Conservation (phyloP, 208 protist genomes). For the Wallacemonas sp. region DNA sequence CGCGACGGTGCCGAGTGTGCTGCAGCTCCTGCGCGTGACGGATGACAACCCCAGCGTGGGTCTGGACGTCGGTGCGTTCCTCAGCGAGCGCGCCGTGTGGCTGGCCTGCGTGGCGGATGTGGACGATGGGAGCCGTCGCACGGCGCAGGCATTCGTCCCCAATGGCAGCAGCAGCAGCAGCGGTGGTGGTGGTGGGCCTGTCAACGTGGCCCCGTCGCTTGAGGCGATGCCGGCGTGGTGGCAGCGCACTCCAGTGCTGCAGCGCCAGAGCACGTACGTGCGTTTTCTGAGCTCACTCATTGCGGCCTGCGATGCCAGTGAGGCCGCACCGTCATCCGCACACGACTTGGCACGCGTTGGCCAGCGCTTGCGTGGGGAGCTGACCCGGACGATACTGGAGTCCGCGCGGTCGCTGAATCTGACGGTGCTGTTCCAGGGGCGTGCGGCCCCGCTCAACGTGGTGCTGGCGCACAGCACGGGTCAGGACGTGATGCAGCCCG, state of each 20-base stretch:
- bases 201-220: too few species aligned
- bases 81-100: slow-evolving; percentile 4
- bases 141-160: too few species aligned
- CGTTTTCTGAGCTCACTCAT: neutral
- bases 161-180: too few species aligned
- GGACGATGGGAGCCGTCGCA: too few species aligned
- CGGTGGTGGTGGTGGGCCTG: too few species aligned
- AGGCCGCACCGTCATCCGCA: neutral
- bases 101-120: neutral
- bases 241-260: neutral
- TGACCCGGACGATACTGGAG: neutral
- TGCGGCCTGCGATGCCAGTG: neutral
- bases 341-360: neutral
- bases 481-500: neutral
- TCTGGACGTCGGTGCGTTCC: slow-evolving; percentile 1
- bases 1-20: slow-evolving; percentile 24
- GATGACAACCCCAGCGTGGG: neutral
- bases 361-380: neutral
- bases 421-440: slow-evolving; percentile 9
- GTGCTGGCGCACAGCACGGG: slow-evolving; percentile 1
- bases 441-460: neutral
- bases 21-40: slow-evolving; percentile 34
- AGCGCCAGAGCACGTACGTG: neutral
- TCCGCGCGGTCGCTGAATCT: neutral
- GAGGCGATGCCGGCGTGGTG: slow-evolving; percentile 4